Evolutionary conservation across 305 asterid species (phyloP).

Genomic region (Ajuga reptans): DNA sequence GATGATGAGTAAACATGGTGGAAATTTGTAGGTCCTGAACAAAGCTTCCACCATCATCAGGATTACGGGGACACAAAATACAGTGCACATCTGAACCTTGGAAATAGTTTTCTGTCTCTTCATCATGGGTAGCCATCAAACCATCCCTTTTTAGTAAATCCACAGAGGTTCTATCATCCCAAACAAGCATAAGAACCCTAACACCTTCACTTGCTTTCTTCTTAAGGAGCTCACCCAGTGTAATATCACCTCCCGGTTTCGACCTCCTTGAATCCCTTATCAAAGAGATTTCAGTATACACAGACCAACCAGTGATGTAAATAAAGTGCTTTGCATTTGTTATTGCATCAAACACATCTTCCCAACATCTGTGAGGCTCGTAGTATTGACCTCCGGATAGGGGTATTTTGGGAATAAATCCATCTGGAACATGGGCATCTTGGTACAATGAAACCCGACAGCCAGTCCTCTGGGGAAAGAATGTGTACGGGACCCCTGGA

Average conservation of each 20-base stretch:
- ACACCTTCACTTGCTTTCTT: slow-evolving; percentile 82
- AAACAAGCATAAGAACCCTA: slow-evolving; percentile 79
- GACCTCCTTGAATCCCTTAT: slow-evolving; percentile 70
- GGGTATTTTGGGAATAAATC: slow-evolving; percentile 63
- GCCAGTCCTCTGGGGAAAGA: slow-evolving; percentile 66
- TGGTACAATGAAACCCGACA: slow-evolving; percentile 72
- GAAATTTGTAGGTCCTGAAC: slow-evolving; percentile 70
- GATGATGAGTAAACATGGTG: slow-evolving; percentile 90
- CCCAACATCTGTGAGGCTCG: slow-evolving; percentile 85
- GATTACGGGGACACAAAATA: slow-evolving; percentile 73
- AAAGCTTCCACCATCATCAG: slow-evolving; percentile 83
- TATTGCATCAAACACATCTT: slow-evolving; percentile 80
- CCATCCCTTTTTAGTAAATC: slow-evolving; percentile 73
- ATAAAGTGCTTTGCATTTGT: slow-evolving; percentile 74
- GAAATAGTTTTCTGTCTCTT: slow-evolving; percentile 60
- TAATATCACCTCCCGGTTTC: slow-evolving; percentile 64
- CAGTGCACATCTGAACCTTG: slow-evolving; percentile 63
- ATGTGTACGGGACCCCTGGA: slow-evolving; percentile 92
- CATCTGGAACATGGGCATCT: slow-evolving; percentile 75
- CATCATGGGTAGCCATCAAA: slow-evolving; percentile 87
- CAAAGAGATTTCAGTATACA: slow-evolving; percentile 64
- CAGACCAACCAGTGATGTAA: slow-evolving; percentile 96
- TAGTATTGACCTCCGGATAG: slow-evolving; percentile 64
- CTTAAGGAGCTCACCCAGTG: slow-evolving; percentile 76
- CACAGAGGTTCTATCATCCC: slow-evolving; percentile 92